A percentile compares a stretch with the other conserved stretches of the same genome.
These are phyloP conservation scores for Russula ochroleuca DNA, from an alignment of 768 basidiomycete species.

Conservation along the genomic window DNA sequence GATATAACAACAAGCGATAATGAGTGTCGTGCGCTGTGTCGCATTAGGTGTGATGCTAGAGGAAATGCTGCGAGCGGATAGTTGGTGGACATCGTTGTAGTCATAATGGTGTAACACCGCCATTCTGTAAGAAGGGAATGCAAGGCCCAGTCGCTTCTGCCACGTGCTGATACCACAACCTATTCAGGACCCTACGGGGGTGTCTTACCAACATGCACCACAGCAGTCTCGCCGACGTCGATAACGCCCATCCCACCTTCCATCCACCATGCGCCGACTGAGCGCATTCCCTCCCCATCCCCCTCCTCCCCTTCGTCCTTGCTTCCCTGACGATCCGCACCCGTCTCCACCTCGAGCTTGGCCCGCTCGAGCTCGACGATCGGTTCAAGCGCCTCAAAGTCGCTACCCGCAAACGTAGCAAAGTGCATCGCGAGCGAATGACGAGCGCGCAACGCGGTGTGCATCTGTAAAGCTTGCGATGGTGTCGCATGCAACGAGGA, in stretches of 20 bases:
- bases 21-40: no score
- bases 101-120: no score
- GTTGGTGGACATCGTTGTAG: no score
- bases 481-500: constrained; percentile 41
- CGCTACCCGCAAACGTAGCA: constrained; percentile 42
- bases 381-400: constrained; percentile 40
- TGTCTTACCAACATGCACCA: constrained; percentile 34
- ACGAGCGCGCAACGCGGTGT: constrained; percentile 37
- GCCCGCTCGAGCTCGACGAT: constrained; percentile 39
- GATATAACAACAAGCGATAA: no score
- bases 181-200: no score
- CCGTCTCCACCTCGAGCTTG: constrained; percentile 32
- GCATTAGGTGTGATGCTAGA: no score
- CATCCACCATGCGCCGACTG: constrained; percentile 31
- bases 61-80: no score
- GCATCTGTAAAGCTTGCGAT: constrained; percentile 39
- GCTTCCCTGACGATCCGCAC: background rate
- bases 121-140: no score
- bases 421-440: constrained; percentile 44
- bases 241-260: constrained; percentile 37
- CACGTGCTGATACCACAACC: no score
- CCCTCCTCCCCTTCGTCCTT: background rate
- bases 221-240: constrained; percentile 36
- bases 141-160: no score
- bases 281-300: background rate